A percentile compares a stretch with the other conserved stretches of the same genome.
Evolutionary conservation across 805 yeast species (phyloP).

Genomic region (Candida coleopterorum): DNA sequence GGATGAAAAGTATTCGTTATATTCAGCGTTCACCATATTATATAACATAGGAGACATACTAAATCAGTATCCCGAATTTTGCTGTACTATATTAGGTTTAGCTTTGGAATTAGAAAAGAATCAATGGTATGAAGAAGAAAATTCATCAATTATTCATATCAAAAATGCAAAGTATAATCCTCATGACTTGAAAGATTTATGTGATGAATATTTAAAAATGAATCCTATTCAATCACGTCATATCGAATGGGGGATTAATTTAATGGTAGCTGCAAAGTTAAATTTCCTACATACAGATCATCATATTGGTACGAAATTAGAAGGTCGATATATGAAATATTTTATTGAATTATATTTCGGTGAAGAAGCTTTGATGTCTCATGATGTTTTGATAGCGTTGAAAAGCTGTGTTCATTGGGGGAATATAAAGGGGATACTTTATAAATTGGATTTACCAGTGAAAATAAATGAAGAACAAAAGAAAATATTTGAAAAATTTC

Average conservation of each 20-base stretch:
- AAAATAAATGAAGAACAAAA: conserved; percentile 25
- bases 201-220: conserved; percentile 26
- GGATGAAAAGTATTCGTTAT: conserved; percentile 29
- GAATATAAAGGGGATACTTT: conserved; percentile 43
- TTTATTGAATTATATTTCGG: conserved; percentile 38
- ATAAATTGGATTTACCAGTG: conserved; percentile 38
- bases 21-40: conserved; percentile 43
- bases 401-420: conserved; percentile 55
- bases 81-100: conserved; percentile 44
- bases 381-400: conserved; percentile 42
- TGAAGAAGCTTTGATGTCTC: conserved; percentile 31
- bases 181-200: conserved; percentile 21
- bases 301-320: conserved; percentile 46
- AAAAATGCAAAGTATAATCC: conserved; percentile 32
- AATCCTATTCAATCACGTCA: conserved; percentile 27
- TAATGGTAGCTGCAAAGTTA: conserved; percentile 43
- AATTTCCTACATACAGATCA: conserved; percentile 55
- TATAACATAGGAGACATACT: conserved; percentile 34
- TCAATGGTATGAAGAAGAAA: conserved; percentile 46
- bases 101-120: conserved; percentile 46
- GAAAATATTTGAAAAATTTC: conserved; percentile 33
- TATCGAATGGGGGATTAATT: conserved; percentile 36
- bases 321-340: conserved; percentile 35
- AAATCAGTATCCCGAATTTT: conserved; percentile 33
- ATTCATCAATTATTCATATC: conserved; percentile 35